Evolutionary conservation across 495 filamentous ascomycete genomes (phyloP), one percentile per base, ranked within the genome.

Genomic region (Penicillium coffeae): DNA sequence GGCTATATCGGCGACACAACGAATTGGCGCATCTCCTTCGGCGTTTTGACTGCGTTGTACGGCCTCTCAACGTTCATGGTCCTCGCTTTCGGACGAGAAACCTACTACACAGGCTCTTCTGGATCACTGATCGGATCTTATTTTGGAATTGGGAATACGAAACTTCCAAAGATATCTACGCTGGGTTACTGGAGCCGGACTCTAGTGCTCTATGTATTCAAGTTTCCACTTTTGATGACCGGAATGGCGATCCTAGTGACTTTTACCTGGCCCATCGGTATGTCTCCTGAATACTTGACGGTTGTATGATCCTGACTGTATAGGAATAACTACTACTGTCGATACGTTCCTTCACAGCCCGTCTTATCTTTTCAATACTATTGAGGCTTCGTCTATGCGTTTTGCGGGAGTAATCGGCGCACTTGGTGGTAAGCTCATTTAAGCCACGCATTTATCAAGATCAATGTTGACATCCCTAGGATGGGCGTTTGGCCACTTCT

Each of bases 61-160:
- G 74, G 60, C 7, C 19, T 74, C 8, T 73, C 70, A 8, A 66
- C 68, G 0, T 38, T 68, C 1, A 47, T 74, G 45, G 66, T 79
- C 16, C 54, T 77, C 14, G 14, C 73, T 2, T 67, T 76, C 32
- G 72, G 74, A 12, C 66, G 72, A 36, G 77, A 80, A 49, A 78
- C 77, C 0, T 69, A 73, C 30, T 75, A 76, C 50, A 55, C 62
- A 8, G 56, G 56, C 46, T 20, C 19, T 27, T 32, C 49, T 1
- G 44, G 37, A 8, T 56, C 62, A 5, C 54, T 59, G 1, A 8
- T 62, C 1, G 50, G 49, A 12, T 73, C 75, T 1, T 79, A 80
- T 46, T 75, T 74, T 16, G 77, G 78, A 3, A 71, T 81, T 55
- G 76, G 77, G 27, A 73, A 62, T 38, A 61, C 63, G 9, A 62